Conservation (phyloP, 768 basidiomycete genomes). For the Termitomyces sp. region DNA sequence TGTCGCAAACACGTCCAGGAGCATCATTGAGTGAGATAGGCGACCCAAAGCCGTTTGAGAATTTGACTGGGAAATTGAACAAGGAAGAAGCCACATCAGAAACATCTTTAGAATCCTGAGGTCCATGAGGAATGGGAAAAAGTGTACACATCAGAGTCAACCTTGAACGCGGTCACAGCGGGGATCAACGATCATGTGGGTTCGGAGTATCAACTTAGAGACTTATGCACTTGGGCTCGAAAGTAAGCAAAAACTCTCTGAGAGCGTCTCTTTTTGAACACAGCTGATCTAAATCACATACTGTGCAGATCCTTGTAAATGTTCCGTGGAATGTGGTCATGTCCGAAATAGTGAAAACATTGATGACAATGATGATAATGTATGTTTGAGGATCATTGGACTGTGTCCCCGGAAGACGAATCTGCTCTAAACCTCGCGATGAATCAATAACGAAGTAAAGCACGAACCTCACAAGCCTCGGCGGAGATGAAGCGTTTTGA, state of each 20-base stretch:
- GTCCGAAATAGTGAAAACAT: neutral
- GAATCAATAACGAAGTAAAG: neutral
- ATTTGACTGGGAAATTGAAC: neutral
- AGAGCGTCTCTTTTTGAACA: neutral
- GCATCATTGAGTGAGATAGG: neutral
- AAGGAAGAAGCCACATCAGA: neutral
- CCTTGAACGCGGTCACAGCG: neutral
- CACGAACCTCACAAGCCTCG: neutral
- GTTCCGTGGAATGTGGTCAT: neutral
- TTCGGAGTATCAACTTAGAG: neutral
- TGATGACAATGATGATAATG: neutral
- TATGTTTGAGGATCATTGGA: neutral
- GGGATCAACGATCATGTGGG: neutral
- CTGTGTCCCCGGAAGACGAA: neutral
- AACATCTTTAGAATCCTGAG: neutral
- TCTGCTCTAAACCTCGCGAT: neutral
- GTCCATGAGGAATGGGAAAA: neutral
- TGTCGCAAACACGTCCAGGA: neutral
- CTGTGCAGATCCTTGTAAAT: neutral
- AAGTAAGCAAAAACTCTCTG: neutral
- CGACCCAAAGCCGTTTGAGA: neutral
- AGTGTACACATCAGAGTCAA: neutral
- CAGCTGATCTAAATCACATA: neutral
- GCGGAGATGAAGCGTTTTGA: neutral
- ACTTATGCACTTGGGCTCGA: neutral